Conservation (phyloP, 83 land plant genomes). For the Diphasiastrum complanatum region DNA sequence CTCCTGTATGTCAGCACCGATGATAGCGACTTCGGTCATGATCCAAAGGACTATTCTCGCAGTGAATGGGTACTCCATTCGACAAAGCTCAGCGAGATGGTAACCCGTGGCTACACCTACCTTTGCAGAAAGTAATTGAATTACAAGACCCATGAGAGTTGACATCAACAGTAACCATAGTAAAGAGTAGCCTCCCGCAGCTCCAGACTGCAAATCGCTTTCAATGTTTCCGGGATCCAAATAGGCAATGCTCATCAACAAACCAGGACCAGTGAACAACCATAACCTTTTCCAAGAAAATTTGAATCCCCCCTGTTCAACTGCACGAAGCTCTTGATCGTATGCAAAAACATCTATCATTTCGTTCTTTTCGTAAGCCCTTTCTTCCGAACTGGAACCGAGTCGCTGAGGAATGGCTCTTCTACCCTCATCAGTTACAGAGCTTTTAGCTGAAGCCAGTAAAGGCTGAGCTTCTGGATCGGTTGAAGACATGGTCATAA, state of each 20-base stretch:
- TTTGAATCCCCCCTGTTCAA: conserved; percentile 29
- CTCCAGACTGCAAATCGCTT: conserved; percentile 16
- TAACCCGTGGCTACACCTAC: conserved; percentile 27
- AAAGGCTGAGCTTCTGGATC: no score
- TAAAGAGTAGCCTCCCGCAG: conserved; percentile 15
- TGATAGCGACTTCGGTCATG: conserved; percentile 25
- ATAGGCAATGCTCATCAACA: conserved; percentile 21
- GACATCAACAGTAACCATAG: conserved; percentile 19
- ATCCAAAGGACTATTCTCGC: conserved; percentile 20
- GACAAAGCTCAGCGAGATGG: conserved; percentile 28
- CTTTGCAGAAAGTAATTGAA: conserved; percentile 27
- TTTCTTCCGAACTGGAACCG: neutral
- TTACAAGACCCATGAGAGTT: conserved; percentile 15
- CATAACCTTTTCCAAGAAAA: conserved; percentile 90
- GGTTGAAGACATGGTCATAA: no score
- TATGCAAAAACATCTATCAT: conserved; percentile 8
- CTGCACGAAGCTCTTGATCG: conserved; percentile 17
- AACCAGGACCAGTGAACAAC: conserved; percentile 33
- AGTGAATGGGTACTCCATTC: conserved; percentile 20
- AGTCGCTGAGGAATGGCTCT: neutral
- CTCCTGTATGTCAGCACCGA: conserved; percentile 29
- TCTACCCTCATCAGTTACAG: conserved; percentile 7
- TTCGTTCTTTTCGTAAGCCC: conserved; percentile 18
- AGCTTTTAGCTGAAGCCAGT: no score
- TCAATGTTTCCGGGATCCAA: conserved; percentile 27